Evolutionary conservation across 179 eudicot species (phyloP).

Genomic region (Spergularia azorica): DNA sequence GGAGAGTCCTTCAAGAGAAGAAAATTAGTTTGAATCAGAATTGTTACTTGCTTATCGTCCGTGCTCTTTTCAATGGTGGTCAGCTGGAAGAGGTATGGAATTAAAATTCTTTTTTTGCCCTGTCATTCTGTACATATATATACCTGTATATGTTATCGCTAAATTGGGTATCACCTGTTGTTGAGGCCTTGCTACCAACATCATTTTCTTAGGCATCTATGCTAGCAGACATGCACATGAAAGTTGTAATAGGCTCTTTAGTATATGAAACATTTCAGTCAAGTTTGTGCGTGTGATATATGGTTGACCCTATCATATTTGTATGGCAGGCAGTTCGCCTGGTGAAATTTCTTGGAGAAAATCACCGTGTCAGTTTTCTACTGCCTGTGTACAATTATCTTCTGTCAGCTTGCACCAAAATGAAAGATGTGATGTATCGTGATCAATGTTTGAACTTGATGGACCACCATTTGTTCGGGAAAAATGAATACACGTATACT

Average conservation of each 20-base stretch:
- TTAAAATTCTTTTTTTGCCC: not conserved
- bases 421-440: slow-evolving; percentile 42
- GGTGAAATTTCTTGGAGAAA: slow-evolving; percentile 51
- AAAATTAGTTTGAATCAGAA: slow-evolving; percentile 46
- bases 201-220: not conserved
- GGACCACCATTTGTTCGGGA: slow-evolving; percentile 68
- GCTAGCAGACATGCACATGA: slow-evolving; percentile 8
- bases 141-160: not conserved
- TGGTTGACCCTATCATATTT: slow-evolving; percentile 9
- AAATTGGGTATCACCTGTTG: not conserved
- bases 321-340: slow-evolving; percentile 62
- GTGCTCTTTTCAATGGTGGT: slow-evolving; percentile 82
- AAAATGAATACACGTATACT: slow-evolving; percentile 65
- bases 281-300: slow-evolving; percentile 7
- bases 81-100: slow-evolving; percentile 74
- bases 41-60: slow-evolving; percentile 53
- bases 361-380: slow-evolving; percentile 41
- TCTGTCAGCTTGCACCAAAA: slow-evolving; percentile 51
- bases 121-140: not conserved
- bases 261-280: not conserved
- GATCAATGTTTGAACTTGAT: slow-evolving; percentile 71
- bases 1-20: slow-evolving; percentile 67
- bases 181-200: slow-evolving; percentile 10
- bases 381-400: slow-evolving; percentile 61
- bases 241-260: not conserved